phyloP scores from a whole-genome alignment of 306 rosid genomes.

The Vachellia collinsii region DNA sequence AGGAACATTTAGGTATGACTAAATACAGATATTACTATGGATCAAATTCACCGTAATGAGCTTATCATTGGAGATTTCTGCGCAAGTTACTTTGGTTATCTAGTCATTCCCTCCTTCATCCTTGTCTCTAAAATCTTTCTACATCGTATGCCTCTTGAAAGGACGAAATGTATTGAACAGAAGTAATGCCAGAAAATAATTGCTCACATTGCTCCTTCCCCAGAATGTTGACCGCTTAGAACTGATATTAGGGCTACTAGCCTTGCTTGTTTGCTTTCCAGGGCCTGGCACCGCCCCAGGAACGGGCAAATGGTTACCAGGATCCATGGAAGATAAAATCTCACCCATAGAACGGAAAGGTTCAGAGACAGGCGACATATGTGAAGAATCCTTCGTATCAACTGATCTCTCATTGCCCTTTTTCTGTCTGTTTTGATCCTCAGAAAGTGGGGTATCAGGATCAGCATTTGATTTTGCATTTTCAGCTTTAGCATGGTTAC shows the following conservation, averaged over 20 bases:
- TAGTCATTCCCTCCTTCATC: not conserved
- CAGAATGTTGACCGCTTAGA: constrained; percentile 84
- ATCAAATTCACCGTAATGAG: not conserved
- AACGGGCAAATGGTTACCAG: constrained; percentile 55
- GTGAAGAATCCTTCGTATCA: constrained; percentile 61
- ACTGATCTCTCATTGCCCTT: constrained; percentile 54
- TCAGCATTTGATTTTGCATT: constrained; percentile 53
- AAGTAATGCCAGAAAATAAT: constrained; percentile 21
- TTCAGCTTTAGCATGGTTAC: constrained; percentile 62
- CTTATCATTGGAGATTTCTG: not conserved
- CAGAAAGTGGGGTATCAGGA: constrained; percentile 52
- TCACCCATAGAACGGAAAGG: constrained; percentile 90
- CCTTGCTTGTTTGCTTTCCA: constrained; percentile 71
- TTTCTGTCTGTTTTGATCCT: constrained; percentile 64
- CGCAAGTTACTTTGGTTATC: not conserved
- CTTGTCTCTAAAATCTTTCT: not conserved
- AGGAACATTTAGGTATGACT: not conserved
- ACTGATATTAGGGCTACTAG: constrained; percentile 54
- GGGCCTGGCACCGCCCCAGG: constrained; percentile 59
- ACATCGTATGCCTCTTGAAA: not conserved
- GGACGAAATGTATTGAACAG: not conserved
- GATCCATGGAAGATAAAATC: constrained; percentile 84
- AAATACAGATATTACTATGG: not conserved
- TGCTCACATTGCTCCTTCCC: constrained; percentile 97
- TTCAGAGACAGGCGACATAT: constrained; percentile 67